phyloP scores from a whole-genome alignment of 73 alveolate genomes.

The Stentor coeruleus region DNA sequence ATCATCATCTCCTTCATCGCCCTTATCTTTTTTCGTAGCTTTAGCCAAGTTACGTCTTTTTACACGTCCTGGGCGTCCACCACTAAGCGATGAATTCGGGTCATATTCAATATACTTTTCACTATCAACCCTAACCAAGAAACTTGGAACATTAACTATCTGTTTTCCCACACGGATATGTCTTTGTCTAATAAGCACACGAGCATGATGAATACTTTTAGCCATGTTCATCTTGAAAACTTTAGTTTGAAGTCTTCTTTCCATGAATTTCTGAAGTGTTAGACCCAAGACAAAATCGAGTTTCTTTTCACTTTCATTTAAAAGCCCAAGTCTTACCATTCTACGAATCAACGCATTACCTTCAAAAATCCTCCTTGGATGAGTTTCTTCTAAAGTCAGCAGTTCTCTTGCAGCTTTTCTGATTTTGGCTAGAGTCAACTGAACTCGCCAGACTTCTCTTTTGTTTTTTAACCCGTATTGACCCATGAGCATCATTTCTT shows the following conservation, averaged over 20 bases:
- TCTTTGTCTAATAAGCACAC: constrained; percentile 94
- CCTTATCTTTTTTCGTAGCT: constrained; percentile 47
- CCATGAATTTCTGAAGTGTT: constrained; percentile 69
- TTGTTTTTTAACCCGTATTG: constrained; percentile 95
- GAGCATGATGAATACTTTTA: constrained; percentile 92
- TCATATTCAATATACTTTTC: constrained; percentile 92
- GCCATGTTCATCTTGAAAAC: constrained; percentile 74
- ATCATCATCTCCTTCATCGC: constrained; percentile 30
- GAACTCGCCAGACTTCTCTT: constrained; percentile 98
- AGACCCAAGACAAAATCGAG: constrained; percentile 97
- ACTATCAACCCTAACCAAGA: constrained; percentile 91
- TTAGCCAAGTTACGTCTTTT: constrained; percentile 75
- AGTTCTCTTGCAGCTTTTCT: constrained; percentile 98
- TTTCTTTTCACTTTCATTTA: constrained; percentile 82
- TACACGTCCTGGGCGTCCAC: constrained; percentile 80
- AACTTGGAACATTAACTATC: constrained; percentile 94
- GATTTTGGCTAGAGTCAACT: constrained; percentile 90
- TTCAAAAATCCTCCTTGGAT: constrained; percentile 93
- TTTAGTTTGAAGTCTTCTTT: constrained; percentile 97
- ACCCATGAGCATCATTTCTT: constrained; percentile 92
- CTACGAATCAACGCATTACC: constrained; percentile 94
- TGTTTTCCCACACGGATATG: constrained; percentile 97
- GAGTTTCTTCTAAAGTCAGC: constrained; percentile 91
- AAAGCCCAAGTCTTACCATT: constrained; percentile 94
- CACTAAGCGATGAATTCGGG: constrained; percentile 73